Evolutionary conservation across 257 asterid species (phyloP).

Genomic region (Przewalskia tangutica): DNA sequence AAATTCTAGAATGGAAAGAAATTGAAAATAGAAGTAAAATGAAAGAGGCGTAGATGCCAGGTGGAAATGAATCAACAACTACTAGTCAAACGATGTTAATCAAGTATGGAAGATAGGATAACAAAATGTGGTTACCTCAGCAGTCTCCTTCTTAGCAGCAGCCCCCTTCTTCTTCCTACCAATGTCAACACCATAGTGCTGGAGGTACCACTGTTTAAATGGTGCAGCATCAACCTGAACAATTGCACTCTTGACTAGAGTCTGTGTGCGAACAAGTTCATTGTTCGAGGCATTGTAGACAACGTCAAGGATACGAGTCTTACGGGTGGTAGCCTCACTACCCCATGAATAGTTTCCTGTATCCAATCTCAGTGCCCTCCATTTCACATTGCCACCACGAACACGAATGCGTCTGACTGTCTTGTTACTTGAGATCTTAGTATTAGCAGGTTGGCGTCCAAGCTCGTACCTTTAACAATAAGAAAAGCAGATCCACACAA

Average conservation of each 20-base stretch:
- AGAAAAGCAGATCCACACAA: not conserved
- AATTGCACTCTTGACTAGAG: slow-evolving; percentile 37
- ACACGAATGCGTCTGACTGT: slow-evolving; percentile 35
- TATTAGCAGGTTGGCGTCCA: slow-evolving; percentile 40
- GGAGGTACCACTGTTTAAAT: slow-evolving; percentile 36
- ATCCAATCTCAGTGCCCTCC: slow-evolving; percentile 41
- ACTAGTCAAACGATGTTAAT: not conserved
- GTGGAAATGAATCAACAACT: not conserved
- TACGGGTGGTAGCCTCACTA: slow-evolving; percentile 34
- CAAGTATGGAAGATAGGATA: not conserved
- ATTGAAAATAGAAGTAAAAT: not conserved
- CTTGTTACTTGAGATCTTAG: slow-evolving; percentile 22
- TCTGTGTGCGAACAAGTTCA: slow-evolving; percentile 39
- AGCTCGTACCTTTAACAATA: slow-evolving; percentile 27
- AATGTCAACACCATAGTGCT: slow-evolving; percentile 31
- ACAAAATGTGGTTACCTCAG: slow-evolving; percentile 17
- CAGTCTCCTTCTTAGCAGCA: slow-evolving; percentile 20
- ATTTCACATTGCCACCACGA: slow-evolving; percentile 45
- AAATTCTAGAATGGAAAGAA: too few relatives aligned
- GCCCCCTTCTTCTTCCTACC: slow-evolving; percentile 31
- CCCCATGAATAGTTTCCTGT: slow-evolving; percentile 48
- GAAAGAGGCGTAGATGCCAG: not conserved
- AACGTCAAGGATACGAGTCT: slow-evolving; percentile 34
- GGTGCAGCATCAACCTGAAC: slow-evolving; percentile 43
- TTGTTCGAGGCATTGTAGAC: slow-evolving; percentile 39